Percentiles rank a stretch among this genome's conserved stretches.
Conservation (phyloP, 2,329 filamentous ascomycete species). For the Fusarium ramigenum region DNA sequence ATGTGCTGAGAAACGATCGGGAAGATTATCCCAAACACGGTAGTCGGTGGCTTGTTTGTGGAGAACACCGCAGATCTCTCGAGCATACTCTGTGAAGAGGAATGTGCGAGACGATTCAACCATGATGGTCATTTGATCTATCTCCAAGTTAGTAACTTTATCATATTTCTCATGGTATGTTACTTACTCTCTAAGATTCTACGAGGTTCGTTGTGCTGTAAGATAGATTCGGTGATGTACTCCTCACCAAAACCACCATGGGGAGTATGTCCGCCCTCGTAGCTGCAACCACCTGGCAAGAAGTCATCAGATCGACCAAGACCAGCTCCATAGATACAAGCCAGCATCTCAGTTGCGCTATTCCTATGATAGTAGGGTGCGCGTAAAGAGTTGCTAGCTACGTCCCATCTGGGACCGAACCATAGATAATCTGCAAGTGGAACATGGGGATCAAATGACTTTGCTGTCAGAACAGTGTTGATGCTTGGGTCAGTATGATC, state of each 20-base stretch:
- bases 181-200: constrained; percentile 4
- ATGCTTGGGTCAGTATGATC: constrained; percentile 16
- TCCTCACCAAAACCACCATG: constrained; percentile 15
- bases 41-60: constrained; percentile 9
- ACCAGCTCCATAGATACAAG: constrained; percentile 5
- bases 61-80: constrained; percentile 5
- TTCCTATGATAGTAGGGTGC: constrained; percentile 9
- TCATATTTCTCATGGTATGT: fast-evolving
- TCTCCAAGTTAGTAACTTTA: fast-evolving
- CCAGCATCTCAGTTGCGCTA: not conserved
- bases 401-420: constrained; percentile 1
- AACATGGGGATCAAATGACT: not conserved
- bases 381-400: constrained; percentile 4
- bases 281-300: not conserved
- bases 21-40: constrained; percentile 14
- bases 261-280: constrained; percentile 14
- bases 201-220: constrained; percentile 12
- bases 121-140: constrained; percentile 26
- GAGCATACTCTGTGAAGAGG: constrained; percentile 18
- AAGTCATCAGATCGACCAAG: constrained; percentile 15
- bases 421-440: constrained; percentile 4
- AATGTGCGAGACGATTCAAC: constrained; percentile 9
- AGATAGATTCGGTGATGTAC: not conserved
- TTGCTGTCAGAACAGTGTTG: constrained; percentile 13
- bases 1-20: constrained; percentile 7